A percentile compares a stretch with the other conserved stretches of the same genome.
phyloP scores from a whole-genome alignment of 345 rosid genomes.

The Punica granatum region DNA sequence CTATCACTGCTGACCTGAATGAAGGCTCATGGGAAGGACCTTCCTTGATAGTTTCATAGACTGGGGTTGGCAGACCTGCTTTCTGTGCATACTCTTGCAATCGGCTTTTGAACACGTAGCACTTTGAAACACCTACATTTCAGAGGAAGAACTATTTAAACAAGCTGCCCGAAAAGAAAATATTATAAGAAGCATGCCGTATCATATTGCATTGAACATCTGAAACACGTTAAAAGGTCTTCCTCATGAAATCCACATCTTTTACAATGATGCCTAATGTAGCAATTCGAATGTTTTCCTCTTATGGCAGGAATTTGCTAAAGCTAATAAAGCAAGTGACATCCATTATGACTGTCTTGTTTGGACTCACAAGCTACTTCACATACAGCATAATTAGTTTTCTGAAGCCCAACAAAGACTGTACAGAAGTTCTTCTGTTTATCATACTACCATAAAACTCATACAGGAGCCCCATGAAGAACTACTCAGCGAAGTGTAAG shows the following conservation, averaged over 20 bases:
- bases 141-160: neutral
- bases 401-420: neutral
- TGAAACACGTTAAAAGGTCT: neutral
- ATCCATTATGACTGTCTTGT: neutral
- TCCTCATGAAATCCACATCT: neutral
- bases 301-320: neutral
- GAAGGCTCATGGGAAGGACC: constrained; percentile 85
- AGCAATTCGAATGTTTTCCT: neutral
- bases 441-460: neutral
- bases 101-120: constrained; percentile 80
- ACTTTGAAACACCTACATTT: constrained; percentile 59
- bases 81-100: constrained; percentile 86
- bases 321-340: neutral
- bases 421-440: neutral
- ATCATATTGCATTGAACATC: neutral
- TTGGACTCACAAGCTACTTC: neutral
- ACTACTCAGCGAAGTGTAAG: neutral
- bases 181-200: neutral
- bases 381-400: neutral
- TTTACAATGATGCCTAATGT: neutral
- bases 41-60: constrained; percentile 71
- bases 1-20: constrained; percentile 60
- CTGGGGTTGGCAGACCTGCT: constrained; percentile 57
- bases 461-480: neutral
- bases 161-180: neutral